Percentiles rank a stretch among this genome's conserved stretches.
These are phyloP conservation scores for Globisporangium paddicum DNA, from an alignment of 352 stramenopile species.

Conservation along the genomic window DNA sequence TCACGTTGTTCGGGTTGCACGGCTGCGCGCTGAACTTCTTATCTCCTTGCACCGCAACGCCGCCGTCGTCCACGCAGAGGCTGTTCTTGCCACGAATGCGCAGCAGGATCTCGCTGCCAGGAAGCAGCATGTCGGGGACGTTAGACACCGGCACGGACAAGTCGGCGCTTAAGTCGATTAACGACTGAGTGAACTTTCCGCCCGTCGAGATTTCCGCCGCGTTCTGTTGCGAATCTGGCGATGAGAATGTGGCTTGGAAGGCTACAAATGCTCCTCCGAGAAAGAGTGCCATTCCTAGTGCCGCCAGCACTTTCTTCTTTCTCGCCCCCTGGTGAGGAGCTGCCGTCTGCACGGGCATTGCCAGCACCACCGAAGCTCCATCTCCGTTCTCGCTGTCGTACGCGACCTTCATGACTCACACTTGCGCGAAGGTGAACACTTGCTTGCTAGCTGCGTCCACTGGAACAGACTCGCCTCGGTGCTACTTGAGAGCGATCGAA, in stretches of 20 bases:
- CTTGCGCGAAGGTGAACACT: no score
- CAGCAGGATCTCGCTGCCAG: constrained; percentile 6
- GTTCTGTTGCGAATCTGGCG: no score
- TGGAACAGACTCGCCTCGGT: not conserved
- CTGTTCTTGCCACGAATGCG: constrained; percentile 9
- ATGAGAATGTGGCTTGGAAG: not conserved
- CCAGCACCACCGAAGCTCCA: not conserved
- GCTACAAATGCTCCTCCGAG: not conserved
- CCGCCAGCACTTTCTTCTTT: not conserved
- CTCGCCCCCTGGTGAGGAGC: not conserved
- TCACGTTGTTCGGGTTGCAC: constrained; percentile 2
- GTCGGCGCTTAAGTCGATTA: not conserved
- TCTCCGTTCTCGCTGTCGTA: not conserved
- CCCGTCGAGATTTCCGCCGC: not conserved
- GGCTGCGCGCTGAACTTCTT: constrained; percentile 6
- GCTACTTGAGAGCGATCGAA: not conserved
- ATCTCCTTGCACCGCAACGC: not conserved
- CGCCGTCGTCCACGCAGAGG: constrained; percentile 18
- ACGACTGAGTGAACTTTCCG: no score
- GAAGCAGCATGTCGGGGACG: not conserved
- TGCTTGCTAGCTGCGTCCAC: not conserved
- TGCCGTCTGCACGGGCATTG: not conserved
- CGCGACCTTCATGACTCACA: not conserved
- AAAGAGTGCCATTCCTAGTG: not conserved
- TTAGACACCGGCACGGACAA: not conserved